phyloP scores from a whole-genome alignment of 2,329 filamentous ascomycete species.

The Cladosporium sp. region DNA sequence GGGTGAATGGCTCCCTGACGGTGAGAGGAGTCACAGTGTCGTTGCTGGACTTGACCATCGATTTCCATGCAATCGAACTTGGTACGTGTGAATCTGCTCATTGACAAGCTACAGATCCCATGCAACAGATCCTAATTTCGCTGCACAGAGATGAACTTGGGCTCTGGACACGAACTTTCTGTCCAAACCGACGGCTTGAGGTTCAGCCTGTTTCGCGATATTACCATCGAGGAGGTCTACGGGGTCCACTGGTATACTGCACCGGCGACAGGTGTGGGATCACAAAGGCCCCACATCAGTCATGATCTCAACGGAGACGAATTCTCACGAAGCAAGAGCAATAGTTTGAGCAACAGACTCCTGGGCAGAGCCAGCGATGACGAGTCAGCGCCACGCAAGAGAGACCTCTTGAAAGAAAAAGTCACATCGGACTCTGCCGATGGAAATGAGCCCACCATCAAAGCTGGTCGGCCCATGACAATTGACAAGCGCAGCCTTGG shows the following conservation, averaged over 20 bases:
- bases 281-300: slow-evolving; percentile 46
- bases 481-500: background rate
- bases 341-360: background rate
- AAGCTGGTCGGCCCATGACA: background rate
- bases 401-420: background rate
- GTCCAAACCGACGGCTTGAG: slow-evolving; percentile 46
- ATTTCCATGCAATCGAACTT: slow-evolving; percentile 49
- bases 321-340: background rate
- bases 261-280: slow-evolving; percentile 25
- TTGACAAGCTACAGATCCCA: background rate
- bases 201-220: slow-evolving; percentile 43
- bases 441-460: background rate
- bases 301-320: background rate
- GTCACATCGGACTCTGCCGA: background rate
- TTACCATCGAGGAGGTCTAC: slow-evolving; percentile 48
- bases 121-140: slow-evolving; percentile 28
- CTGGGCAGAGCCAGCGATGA: background rate
- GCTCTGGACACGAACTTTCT: slow-evolving; percentile 37
- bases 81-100: slow-evolving; percentile 23
- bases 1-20: slow-evolving; percentile 48
- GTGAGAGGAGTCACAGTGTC: slow-evolving; percentile 49
- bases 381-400: background rate
- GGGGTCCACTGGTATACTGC: slow-evolving; percentile 44
- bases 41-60: slow-evolving; percentile 43
- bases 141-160: slow-evolving; percentile 44